A percentile compares a stretch with the other conserved stretches of the same genome.
Conservation (phyloP, 2,329 filamentous ascomycete genomes). For the Corynespora cassiicola region DNA sequence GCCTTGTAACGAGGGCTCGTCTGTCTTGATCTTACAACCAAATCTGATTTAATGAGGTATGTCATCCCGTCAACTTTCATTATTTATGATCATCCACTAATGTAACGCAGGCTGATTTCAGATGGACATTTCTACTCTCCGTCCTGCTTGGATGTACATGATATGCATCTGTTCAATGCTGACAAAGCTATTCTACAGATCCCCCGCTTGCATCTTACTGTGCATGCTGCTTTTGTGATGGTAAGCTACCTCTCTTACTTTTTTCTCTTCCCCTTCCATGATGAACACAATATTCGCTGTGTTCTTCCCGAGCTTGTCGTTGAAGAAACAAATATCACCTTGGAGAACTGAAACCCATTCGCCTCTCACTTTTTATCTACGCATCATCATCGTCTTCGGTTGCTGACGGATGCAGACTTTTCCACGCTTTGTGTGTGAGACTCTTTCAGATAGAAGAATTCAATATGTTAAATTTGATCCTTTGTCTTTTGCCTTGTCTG, state of each 20-base stretch:
- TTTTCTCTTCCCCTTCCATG: conserved; percentile 43
- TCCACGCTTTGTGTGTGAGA: too few relatives aligned
- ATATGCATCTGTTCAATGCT: conserved; percentile 23
- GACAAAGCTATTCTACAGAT: conserved; percentile 23
- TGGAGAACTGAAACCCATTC: conserved; percentile 65
- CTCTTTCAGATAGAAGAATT: too few relatives aligned
- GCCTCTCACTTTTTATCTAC: neutral
- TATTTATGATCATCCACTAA: conserved; percentile 24
- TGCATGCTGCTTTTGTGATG: conserved; percentile 3
- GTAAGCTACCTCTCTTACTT: conserved; percentile 22
- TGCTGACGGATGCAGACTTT: too few relatives aligned
- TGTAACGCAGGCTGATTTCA: conserved; percentile 40
- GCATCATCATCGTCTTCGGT: conserved; percentile 11
- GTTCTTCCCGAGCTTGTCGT: conserved; percentile 67
- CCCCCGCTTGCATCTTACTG: too few relatives aligned
- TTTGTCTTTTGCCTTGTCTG: too few relatives aligned
- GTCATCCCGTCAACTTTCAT: conserved; percentile 10
- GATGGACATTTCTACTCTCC: conserved; percentile 39
- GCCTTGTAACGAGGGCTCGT: conserved; percentile 54
- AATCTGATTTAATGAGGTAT: conserved; percentile 76
- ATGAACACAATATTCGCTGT: conserved; percentile 70
- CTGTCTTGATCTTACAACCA: conserved; percentile 66
- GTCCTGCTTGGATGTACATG: conserved; percentile 14
- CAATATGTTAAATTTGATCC: too few relatives aligned
- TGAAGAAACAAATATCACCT: conserved; percentile 69